These are phyloP conservation scores for Macroventuria anomochaeta DNA, from an alignment of 2,329 filamentous ascomycete genomes.

Conservation along the genomic window DNA sequence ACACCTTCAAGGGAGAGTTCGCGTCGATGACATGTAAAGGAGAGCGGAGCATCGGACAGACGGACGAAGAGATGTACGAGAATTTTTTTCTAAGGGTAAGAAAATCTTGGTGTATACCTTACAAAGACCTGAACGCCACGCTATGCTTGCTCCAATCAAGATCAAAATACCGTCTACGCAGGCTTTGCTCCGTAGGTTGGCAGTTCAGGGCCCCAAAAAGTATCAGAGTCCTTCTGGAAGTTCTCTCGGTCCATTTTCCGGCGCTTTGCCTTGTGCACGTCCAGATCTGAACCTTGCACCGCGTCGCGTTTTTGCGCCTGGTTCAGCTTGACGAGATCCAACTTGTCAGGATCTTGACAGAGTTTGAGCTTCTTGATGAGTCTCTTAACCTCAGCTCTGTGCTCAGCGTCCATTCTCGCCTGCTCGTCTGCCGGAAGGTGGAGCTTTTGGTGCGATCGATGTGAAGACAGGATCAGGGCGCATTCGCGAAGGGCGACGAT, in stretches of 20 bases:
- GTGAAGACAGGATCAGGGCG: constrained; percentile 48
- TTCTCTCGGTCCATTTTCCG: constrained; percentile 54
- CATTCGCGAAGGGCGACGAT: constrained; percentile 49
- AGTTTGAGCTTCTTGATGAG: constrained; percentile 73
- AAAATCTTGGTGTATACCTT: background rate
- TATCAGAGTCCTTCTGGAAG: constrained; percentile 53
- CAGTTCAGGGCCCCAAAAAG: constrained; percentile 53
- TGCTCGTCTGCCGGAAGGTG: constrained; percentile 36
- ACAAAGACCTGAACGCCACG: constrained; percentile 9
- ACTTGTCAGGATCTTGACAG: constrained; percentile 76
- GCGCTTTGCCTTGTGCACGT: constrained; percentile 53
- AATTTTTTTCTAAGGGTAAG: background rate
- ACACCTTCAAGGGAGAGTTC: too few species aligned
- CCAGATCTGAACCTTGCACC: constrained; percentile 44
- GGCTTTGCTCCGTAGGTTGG: constrained; percentile 3
- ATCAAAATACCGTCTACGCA: background rate
- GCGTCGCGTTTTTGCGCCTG: constrained; percentile 62
- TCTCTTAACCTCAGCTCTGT: constrained; percentile 57
- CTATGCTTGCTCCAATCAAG: constrained; percentile 2
- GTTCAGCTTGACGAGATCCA: constrained; percentile 73
- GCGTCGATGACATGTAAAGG: background rate
- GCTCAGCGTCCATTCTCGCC: constrained; percentile 46
- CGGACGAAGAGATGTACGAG: too few species aligned
- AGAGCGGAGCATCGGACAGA: background rate
- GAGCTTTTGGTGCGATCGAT: constrained; percentile 29